These are phyloP conservation scores for Guadua angustifolia DNA, from an alignment of 176 grass and related monocot genomes.

Conservation along the genomic window DNA sequence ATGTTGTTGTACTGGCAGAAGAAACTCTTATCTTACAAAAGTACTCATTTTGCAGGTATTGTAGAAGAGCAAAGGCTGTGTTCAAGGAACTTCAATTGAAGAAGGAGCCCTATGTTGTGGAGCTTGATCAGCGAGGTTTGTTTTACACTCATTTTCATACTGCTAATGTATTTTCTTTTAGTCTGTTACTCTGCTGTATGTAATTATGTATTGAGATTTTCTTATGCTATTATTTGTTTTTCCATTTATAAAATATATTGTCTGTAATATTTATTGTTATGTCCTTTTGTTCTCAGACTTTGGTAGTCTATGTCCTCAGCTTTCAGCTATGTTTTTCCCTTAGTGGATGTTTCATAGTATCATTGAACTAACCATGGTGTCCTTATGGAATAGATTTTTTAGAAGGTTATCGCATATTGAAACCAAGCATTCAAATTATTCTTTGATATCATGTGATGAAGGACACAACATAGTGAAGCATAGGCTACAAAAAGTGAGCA, in stretches of 20 bases:
- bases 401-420: neutral
- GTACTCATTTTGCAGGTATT: conserved; percentile 55
- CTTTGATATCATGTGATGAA: conserved; percentile 1
- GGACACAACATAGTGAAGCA: neutral
- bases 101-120: conserved; percentile 67
- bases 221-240: neutral
- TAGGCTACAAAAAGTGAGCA: neutral
- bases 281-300: conserved; percentile 14
- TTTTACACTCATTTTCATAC: conserved; percentile 10
- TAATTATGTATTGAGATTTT: neutral
- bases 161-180: neutral
- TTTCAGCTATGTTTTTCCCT: conserved; percentile 12
- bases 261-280: neutral
- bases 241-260: neutral
- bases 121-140: conserved; percentile 74
- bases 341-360: neutral
- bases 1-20: neutral
- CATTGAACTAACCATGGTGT: neutral
- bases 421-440: neutral
- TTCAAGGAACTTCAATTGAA: conserved; percentile 68
- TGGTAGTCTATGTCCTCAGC: neutral
- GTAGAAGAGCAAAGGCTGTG: conserved; percentile 65
- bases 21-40: conserved; percentile 9
- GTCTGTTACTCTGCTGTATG: neutral
- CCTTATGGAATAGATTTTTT: neutral